Evolutionary conservation across 805 yeast species (phyloP).

Genomic region (Sugiyamaella marilandica): DNA sequence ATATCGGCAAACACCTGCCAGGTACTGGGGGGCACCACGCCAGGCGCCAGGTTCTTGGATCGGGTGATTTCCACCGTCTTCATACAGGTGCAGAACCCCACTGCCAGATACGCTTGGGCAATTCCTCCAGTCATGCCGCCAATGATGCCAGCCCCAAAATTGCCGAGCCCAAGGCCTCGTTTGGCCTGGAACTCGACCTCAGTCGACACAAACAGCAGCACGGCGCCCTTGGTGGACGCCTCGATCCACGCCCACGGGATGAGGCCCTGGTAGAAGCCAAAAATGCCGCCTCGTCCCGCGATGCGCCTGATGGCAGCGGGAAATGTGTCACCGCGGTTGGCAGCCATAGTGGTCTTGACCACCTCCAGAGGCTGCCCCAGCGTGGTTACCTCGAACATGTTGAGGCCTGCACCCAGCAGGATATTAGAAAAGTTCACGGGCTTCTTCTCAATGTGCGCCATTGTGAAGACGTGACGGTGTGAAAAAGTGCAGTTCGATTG

Average conservation of each 20-base stretch:
- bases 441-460: conserved; percentile 57
- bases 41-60: conserved; percentile 64
- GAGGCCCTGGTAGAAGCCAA: conserved; percentile 94
- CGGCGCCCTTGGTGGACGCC: conserved; percentile 99
- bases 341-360: conserved; percentile 96
- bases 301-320: conserved; percentile 65
- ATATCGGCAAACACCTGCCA: conserved; percentile 85
- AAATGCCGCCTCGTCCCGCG: conserved; percentile 89
- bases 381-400: conserved; percentile 88
- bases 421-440: conserved; percentile 86
- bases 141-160: conserved; percentile 82
- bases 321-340: conserved; percentile 72
- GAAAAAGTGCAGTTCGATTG: background rate
- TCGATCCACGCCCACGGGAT: conserved; percentile 99
- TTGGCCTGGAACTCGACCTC: conserved; percentile 82
- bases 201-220: conserved; percentile 82
- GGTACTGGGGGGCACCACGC: conserved; percentile 67
- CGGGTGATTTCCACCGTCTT: conserved; percentile 97
- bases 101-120: conserved; percentile 89
- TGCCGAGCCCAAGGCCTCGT: conserved; percentile 48
- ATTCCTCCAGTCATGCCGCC: conserved; percentile 97
- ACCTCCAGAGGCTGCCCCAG: conserved; percentile 98
- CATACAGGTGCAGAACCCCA: conserved; percentile 99
- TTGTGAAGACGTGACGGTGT: background rate
- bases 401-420: conserved; percentile 87